Evolutionary conservation across 1,284 basidiomycete genomes (phyloP).

Genomic region (Irpex sp.): DNA sequence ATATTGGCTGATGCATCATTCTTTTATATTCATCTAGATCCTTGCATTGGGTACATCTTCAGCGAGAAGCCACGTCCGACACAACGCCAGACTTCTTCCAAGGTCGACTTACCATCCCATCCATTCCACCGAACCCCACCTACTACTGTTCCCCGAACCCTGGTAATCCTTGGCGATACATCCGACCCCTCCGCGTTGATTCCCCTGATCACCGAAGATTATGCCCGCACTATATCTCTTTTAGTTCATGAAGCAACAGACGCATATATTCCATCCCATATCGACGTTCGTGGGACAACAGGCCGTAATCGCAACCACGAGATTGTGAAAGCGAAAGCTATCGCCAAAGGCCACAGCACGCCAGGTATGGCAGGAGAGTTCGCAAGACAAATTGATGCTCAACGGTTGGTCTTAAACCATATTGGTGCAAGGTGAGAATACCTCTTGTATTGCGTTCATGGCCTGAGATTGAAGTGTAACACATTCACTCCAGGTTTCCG

Average conservation of each 20-base stretch:
- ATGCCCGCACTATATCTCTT: slow-evolving; percentile 33
- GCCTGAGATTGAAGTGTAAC: not conserved
- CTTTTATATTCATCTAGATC: slow-evolving; percentile 44
- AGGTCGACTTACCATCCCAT: no score
- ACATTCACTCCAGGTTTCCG: slow-evolving; percentile 29
- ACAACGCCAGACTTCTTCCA: slow-evolving; percentile 14
- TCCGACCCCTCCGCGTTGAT: slow-evolving; percentile 57
- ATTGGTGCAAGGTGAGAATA: slow-evolving; percentile 64
- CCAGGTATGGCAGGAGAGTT: slow-evolving; percentile 82
- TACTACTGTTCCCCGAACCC: slow-evolving; percentile 40
- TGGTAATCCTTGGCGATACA: slow-evolving; percentile 64
- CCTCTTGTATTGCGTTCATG: slow-evolving; percentile 2
- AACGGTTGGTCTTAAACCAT: slow-evolving; percentile 77
- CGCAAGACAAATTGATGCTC: slow-evolving; percentile 62
- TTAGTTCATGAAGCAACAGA: slow-evolving; percentile 87
- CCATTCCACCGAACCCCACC: no score
- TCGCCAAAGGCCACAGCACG: slow-evolving; percentile 77
- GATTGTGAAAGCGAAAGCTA: slow-evolving; percentile 53
- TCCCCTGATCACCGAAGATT: slow-evolving; percentile 43
- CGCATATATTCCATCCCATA: slow-evolving; percentile 59
- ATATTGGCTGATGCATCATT: no score
- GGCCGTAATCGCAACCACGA: slow-evolving; percentile 37
- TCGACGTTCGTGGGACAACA: slow-evolving; percentile 43
- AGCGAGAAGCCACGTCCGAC: slow-evolving; percentile 47
- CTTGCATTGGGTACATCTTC: slow-evolving; percentile 82